phyloP scores from a whole-genome alignment of 1,284 basidiomycete species.

The Ustilago sp. region DNA sequence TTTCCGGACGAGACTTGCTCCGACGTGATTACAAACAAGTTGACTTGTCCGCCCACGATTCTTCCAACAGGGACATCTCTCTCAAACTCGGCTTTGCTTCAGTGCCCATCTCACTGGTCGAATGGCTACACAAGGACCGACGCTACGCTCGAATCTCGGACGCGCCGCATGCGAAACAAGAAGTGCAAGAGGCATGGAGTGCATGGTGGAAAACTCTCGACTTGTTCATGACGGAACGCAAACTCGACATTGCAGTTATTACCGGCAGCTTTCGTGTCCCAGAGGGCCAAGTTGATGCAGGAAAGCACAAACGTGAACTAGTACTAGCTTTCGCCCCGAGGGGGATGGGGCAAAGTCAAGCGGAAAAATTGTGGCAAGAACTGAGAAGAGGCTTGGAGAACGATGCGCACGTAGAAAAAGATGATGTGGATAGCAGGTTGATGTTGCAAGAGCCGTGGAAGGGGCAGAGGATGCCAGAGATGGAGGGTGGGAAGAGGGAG shows the following conservation, averaged over 20 bases:
- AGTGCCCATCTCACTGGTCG: slow-evolving; percentile 53
- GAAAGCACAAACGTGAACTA: slow-evolving; percentile 60
- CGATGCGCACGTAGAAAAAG: slow-evolving; percentile 29
- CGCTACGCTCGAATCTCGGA: slow-evolving; percentile 4
- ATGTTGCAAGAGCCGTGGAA: slow-evolving; percentile 58
- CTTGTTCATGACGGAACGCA: slow-evolving; percentile 53
- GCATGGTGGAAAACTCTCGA: slow-evolving; percentile 54
- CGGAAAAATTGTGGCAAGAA: slow-evolving; percentile 31
- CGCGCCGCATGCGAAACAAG: slow-evolving; percentile 27
- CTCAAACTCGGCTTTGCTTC: slow-evolving; percentile 55
- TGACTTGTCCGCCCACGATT: slow-evolving; percentile 15
- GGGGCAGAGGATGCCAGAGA: slow-evolving; percentile 46
- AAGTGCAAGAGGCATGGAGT: slow-evolving; percentile 51
- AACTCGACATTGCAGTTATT: slow-evolving; percentile 57
- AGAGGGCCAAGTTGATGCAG: slow-evolving; percentile 41
- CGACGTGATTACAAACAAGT: slow-evolving; percentile 87
- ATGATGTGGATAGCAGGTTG: slow-evolving; percentile 29
- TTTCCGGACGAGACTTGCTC: slow-evolving; percentile 81
- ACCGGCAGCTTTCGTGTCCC: slow-evolving; percentile 53
- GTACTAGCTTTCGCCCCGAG: slow-evolving; percentile 46
- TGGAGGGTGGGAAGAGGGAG: slow-evolving; percentile 53
- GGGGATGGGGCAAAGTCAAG: slow-evolving; percentile 18
- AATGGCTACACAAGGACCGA: slow-evolving; percentile 58
- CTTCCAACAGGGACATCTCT: slow-evolving; percentile 4
- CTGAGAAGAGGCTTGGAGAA: slow-evolving; percentile 25